Conservation (phyloP, 2,329 filamentous ascomycete genomes). For the Stenocarpella maydis region DNA sequence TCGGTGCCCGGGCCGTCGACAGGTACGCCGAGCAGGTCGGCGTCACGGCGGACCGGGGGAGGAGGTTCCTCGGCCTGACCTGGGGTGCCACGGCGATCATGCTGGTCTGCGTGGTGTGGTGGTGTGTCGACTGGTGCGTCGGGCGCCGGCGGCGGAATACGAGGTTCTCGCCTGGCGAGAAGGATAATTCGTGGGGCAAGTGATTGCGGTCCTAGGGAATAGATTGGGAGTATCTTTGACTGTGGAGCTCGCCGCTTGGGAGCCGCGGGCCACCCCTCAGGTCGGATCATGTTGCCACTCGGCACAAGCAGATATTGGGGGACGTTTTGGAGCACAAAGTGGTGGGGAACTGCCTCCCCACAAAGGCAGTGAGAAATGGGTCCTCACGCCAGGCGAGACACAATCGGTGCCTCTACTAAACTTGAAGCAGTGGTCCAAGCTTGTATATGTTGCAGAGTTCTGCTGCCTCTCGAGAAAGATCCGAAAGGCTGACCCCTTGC, state of each 20-base stretch:
- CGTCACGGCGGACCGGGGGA: neutral
- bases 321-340: no score
- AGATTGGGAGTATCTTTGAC: neutral
- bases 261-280: neutral
- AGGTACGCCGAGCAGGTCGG: constrained; percentile 19
- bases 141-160: constrained; percentile 2
- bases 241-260: neutral
- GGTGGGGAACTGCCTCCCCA: neutral
- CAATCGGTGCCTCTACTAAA: neutral
- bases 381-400: no score
- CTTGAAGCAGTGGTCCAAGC: neutral
- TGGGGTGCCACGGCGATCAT: constrained; percentile 22
- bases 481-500: neutral
- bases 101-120: constrained; percentile 17
- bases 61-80: constrained; percentile 20
- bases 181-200: neutral
- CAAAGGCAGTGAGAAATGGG: neutral
- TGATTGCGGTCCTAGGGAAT: neutral
- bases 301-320: no score
- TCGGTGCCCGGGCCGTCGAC: constrained; percentile 7
- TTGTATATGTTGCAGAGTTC: no score
- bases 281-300: neutral
- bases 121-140: constrained; percentile 21
- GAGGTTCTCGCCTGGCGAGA: neutral
- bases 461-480: neutral